Conservation (phyloP, 2,329 filamentous ascomycete species). For the Cladosporium sp. region DNA sequence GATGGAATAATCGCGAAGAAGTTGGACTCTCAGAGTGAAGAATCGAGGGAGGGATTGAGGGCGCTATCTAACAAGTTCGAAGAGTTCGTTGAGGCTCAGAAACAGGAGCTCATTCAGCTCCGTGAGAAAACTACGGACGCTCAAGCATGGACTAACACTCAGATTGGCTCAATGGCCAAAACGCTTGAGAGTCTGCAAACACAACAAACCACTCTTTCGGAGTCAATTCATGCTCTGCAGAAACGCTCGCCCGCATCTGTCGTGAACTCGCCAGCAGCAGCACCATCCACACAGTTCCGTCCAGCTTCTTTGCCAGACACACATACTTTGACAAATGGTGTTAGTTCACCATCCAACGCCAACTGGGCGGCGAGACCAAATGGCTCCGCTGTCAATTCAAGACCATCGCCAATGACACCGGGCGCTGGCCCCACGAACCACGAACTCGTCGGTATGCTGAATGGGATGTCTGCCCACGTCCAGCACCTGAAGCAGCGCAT, state of each 20-base stretch:
- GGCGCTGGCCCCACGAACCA: background rate
- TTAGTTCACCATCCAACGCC: background rate
- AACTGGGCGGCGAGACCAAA: background rate
- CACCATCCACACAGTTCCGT: background rate
- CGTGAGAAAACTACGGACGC: background rate
- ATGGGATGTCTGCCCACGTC: conserved; percentile 2
- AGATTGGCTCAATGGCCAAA: background rate
- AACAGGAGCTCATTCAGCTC: background rate
- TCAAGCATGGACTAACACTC: background rate
- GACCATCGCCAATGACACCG: no score
- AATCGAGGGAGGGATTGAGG: no score
- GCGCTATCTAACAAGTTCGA: no score
- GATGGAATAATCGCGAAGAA: no score
- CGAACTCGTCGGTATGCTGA: no score
- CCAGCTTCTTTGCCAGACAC: no score
- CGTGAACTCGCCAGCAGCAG: background rate
- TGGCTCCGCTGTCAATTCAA: background rate
- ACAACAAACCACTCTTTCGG: background rate
- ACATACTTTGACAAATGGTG: background rate
- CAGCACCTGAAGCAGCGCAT: conserved; percentile 17
- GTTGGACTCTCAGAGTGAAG: no score
- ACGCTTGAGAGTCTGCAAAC: background rate
- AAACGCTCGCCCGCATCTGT: background rate
- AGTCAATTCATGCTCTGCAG: background rate
- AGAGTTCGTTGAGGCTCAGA: no score